These are phyloP conservation scores for Geranomyces michiganensis DNA, from an alignment of 192 early-diverging fungal genomes.

Conservation along the genomic window DNA sequence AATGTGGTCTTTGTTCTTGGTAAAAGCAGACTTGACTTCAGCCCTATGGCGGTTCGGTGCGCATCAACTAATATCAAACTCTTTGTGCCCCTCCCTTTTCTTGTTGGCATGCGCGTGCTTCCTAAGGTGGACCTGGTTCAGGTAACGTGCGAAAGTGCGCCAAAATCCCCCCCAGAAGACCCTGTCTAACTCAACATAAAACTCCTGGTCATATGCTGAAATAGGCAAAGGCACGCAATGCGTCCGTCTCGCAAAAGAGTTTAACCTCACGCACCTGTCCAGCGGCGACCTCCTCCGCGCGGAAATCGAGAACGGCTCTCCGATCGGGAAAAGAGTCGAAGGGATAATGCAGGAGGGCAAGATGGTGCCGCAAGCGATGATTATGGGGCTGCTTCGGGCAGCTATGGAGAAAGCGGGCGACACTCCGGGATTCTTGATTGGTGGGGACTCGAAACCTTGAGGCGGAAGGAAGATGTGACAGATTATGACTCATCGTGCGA, in stretches of 20 bases:
- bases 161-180: too few relatives aligned
- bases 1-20: conserved; percentile 50
- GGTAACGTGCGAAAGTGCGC: too few relatives aligned
- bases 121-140: conserved; percentile 50
- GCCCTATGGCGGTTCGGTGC: too few relatives aligned
- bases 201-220: too few relatives aligned
- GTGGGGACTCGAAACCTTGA: conserved; percentile 10
- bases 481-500: conserved; percentile 5
- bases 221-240: conserved; percentile 78
- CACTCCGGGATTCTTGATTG: conserved; percentile 39
- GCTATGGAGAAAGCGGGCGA: conserved; percentile 32
- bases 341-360: conserved; percentile 88
- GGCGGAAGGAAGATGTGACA: neutral
- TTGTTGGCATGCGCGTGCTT: too few relatives aligned
- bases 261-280: conserved; percentile 88
- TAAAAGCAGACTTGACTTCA: too few relatives aligned
- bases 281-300: conserved; percentile 91
- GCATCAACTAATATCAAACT: too few relatives aligned
- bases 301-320: conserved; percentile 62
- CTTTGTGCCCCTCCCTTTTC: neutral
- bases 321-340: conserved; percentile 74
- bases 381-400: conserved; percentile 39
- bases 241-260: conserved; percentile 77
- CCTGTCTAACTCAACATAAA: too few relatives aligned
- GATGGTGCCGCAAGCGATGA: conserved; percentile 76